Evolutionary conservation across 2,329 filamentous ascomycete genomes (phyloP).

Genomic region (Neospermospora avenae): DNA sequence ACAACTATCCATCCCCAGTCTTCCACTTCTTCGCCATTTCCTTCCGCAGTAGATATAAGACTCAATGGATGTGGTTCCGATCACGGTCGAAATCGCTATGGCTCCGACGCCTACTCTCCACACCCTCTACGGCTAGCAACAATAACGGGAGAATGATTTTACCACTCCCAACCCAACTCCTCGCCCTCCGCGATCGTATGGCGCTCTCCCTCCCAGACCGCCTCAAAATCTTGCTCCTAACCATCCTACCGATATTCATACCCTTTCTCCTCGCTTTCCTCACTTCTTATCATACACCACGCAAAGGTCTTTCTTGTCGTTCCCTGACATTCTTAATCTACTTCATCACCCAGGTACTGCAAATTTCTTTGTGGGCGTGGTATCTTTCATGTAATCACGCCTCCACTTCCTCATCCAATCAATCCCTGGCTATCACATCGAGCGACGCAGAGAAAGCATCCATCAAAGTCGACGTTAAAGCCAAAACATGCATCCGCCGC

Average conservation of each 20-base stretch:
- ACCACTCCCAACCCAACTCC: not conserved
- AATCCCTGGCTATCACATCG: too few species aligned
- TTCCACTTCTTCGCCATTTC: slow-evolving; percentile 5
- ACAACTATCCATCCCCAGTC: not conserved
- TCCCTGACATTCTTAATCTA: slow-evolving; percentile 38
- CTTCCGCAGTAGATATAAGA: slow-evolving; percentile 9
- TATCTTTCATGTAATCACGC: slow-evolving; percentile 1
- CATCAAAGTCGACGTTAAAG: too few species aligned
- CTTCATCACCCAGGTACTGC: slow-evolving; percentile 34
- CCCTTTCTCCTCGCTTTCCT: slow-evolving; percentile 36
- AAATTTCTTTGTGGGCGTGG: slow-evolving; percentile 27
- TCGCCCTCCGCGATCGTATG: not conserved
- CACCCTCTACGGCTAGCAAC: not conserved
- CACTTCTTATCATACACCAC: slow-evolving; percentile 36
- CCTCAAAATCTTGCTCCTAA: slow-evolving; percentile 6
- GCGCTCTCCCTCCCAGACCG: slow-evolving; percentile 3
- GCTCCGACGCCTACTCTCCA: not conserved
- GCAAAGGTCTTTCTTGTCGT: slow-evolving; percentile 35
- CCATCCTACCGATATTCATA: slow-evolving; percentile 8
- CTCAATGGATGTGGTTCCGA: slow-evolving; percentile 10
- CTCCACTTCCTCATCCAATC: not conserved
- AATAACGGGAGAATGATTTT: not conserved
- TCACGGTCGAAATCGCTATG: slow-evolving; percentile 8
- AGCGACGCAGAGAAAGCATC: too few species aligned
- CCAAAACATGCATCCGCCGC: not conserved